A percentile compares a stretch with the other conserved stretches of the same genome.
phyloP scores from a whole-genome alignment of 495 filamentous ascomycete genomes.

The Penicillium dipodomyicola region DNA sequence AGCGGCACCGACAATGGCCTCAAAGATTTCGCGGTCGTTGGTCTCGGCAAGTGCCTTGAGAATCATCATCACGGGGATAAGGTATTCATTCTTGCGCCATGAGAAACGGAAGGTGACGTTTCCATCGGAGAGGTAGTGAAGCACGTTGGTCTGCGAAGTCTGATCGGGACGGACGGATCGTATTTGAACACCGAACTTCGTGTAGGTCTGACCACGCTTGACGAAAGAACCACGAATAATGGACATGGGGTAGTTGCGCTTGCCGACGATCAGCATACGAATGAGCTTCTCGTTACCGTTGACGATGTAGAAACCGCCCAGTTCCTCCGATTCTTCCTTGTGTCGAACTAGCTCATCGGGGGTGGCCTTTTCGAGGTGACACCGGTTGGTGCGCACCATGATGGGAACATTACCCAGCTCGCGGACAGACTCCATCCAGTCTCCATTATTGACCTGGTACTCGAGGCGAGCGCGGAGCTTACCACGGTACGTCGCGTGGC shows the following conservation, averaged over 20 bases:
- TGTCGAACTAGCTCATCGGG: conserved; percentile 76
- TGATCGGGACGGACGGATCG: conserved; percentile 92
- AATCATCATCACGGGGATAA: conserved; percentile 93
- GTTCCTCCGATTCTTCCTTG: conserved; percentile 91
- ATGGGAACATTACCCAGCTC: conserved; percentile 88
- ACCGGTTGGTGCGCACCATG: conserved; percentile 90
- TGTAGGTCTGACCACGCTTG: conserved; percentile 80
- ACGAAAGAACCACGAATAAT: conserved; percentile 86
- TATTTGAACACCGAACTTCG: conserved; percentile 84
- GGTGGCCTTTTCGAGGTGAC: conserved; percentile 80
- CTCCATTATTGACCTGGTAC: conserved; percentile 79
- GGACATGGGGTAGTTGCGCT: conserved; percentile 91
- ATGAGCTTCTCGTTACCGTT: conserved; percentile 83
- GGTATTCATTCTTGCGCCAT: conserved; percentile 94
- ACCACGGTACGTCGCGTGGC: conserved; percentile 88
- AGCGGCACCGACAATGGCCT: conserved; percentile 73
- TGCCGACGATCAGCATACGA: conserved; percentile 82
- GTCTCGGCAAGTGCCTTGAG: conserved; percentile 93
- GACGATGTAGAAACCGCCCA: conserved; percentile 83
- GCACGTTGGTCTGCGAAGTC: conserved; percentile 93
- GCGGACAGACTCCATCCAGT: conserved; percentile 72
- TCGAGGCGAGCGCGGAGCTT: conserved; percentile 77
- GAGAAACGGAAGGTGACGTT: conserved; percentile 97
- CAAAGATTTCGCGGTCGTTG: conserved; percentile 93
- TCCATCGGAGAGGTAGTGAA: conserved; percentile 93